Conservation (phyloP, 805 yeast species). For the Ascoidea asiatica region DNA sequence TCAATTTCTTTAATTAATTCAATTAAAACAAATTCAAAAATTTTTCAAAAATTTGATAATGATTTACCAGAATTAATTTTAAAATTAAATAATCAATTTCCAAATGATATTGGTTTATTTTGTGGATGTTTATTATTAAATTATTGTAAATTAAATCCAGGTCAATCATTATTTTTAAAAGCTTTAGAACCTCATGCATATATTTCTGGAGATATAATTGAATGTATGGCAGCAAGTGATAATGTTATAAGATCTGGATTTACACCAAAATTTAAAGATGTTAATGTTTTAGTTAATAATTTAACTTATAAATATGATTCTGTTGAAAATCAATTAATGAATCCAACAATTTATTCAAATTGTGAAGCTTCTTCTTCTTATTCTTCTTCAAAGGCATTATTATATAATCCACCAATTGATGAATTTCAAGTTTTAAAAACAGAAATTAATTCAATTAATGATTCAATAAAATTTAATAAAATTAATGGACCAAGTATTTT, state of each 20-base stretch:
- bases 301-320: slow-evolving; percentile 81
- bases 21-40: slow-evolving; percentile 42
- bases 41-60: slow-evolving; percentile 31
- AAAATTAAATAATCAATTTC: slow-evolving; percentile 77
- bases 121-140: slow-evolving; percentile 91
- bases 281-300: slow-evolving; percentile 76
- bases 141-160: slow-evolving; percentile 69
- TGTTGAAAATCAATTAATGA: slow-evolving; percentile 89
- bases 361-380: slow-evolving; percentile 45
- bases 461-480: slow-evolving; percentile 41
- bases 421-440: slow-evolving; percentile 93
- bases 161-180: slow-evolving; percentile 93
- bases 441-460: slow-evolving; percentile 36
- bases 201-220: slow-evolving; percentile 93
- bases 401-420: slow-evolving; percentile 93
- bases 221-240: slow-evolving; percentile 99
- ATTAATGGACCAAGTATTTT: slow-evolving; percentile 82
- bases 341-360: slow-evolving; percentile 22
- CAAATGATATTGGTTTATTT: slow-evolving; percentile 86
- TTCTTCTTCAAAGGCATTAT: slow-evolving; percentile 45
- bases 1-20: slow-evolving; percentile 46
- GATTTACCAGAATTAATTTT: slow-evolving; percentile 61
- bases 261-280: slow-evolving; percentile 99
- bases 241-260: slow-evolving; percentile 98
- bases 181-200: slow-evolving; percentile 99